A percentile compares a stretch with the other conserved stretches of the same genome.
phyloP scores from a whole-genome alignment of 495 filamentous ascomycete species.

The Talaromyces nanjingensis region DNA sequence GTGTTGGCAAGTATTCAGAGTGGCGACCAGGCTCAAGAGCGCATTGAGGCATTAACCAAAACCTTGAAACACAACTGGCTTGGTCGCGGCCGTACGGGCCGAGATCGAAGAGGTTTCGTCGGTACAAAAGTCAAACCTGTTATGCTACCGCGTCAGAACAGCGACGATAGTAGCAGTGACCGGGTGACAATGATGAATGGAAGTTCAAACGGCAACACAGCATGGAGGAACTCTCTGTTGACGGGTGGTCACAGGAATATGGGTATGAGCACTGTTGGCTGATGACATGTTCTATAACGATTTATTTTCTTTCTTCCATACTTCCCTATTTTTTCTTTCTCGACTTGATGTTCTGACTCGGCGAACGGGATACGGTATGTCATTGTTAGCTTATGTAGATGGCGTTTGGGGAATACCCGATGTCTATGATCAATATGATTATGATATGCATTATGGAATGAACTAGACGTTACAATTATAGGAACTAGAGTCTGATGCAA shows the following conservation, averaged over 20 bases:
- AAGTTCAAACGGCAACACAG: neutral
- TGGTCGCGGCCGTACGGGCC: slow-evolving; percentile 78
- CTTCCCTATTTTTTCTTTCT: neutral
- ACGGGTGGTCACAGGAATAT: neutral
- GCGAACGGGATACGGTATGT: neutral
- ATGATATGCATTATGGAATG: neutral
- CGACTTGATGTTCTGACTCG: neutral
- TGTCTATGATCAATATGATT: slow-evolving; percentile 1
- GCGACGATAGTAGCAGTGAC: slow-evolving; percentile 5
- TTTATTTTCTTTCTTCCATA: neutral
- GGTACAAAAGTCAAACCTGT: slow-evolving; percentile 50
- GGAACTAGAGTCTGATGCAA: neutral
- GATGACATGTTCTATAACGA: neutral
- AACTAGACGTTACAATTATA: neutral
- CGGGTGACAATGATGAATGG: neutral
- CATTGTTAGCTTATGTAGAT: neutral
- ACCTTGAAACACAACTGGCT: slow-evolving; percentile 95
- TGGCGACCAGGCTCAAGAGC: slow-evolving; percentile 65
- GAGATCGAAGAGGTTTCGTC: slow-evolving; percentile 85
- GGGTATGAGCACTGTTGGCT: neutral
- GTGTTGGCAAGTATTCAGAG: slow-evolving; percentile 74
- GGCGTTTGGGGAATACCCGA: slow-evolving; percentile 3
- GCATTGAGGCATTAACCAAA: slow-evolving; percentile 75
- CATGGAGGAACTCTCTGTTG: neutral
- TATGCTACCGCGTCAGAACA: slow-evolving; percentile 21